Evolutionary conservation across 2,329 filamentous ascomycete species (phyloP), one percentile per base, ranked within the genome.

Genomic region (Penicillium psychrosexuale): DNA sequence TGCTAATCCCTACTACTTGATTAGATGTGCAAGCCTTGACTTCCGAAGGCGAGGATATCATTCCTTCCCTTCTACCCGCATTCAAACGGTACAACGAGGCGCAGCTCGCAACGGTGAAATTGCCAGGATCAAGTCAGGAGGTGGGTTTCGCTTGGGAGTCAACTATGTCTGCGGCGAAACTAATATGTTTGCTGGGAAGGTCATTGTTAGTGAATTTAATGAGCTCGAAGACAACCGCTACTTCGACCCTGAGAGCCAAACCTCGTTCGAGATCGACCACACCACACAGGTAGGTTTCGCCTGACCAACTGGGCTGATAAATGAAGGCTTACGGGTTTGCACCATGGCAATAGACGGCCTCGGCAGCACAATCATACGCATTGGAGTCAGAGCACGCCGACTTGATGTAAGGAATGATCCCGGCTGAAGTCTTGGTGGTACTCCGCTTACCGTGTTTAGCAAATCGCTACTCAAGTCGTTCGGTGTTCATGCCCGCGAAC

Each of bases 41-140:
- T 17, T 79, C 84, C 59, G 84, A 88, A 64, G 84, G 85, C 39
- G 83, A 86, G 36, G 78, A 82, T 52, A 78, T 94, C 58, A 77
- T 92, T 52, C 78, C 84, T 57, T 85, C 89, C 61, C 87, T 97
- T 50, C 83, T 82, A 7, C 89, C 91, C 0, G 91, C 94, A 0
- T 95, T 96, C 72, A 82, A 92, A 76, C 91, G 89, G 75, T 97
- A 99, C 82, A 97, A 97, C 68, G 93, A 99, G 76, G 88, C 92
- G 75, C 94, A 99, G 75, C 89, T 97, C 73, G 78, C 86, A 46
- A 91, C 91, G 15, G 87, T 90, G 59, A 96, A 95, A 81, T 84
- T 99, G 53, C 93, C 93, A 0, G 91, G 91, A 30, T 85, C 89
- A 70, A 93, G 85, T 73, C 86, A 91, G 72, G 77, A 88, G 76